These are phyloP conservation scores for Apiotrichum veenhuisii DNA, from an alignment of 1,284 basidiomycete species.

Conservation along the genomic window DNA sequence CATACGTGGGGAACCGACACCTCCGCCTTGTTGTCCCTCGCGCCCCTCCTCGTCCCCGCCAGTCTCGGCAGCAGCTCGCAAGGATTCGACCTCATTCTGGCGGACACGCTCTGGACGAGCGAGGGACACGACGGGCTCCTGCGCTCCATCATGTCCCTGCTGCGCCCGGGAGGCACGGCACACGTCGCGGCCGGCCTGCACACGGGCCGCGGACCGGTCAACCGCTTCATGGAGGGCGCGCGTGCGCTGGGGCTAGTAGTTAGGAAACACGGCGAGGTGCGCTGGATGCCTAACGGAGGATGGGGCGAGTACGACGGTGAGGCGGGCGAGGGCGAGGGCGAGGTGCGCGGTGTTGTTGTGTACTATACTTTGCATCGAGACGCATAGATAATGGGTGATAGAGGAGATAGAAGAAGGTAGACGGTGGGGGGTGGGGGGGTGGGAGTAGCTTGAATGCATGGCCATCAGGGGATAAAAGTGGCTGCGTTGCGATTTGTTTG, in stretches of 20 bases:
- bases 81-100: constrained; percentile 41
- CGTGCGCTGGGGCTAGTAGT: constrained; percentile 22
- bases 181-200: constrained; percentile 47
- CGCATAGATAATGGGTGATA: not conserved
- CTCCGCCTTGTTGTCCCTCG: constrained; percentile 15
- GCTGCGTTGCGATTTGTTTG: no score
- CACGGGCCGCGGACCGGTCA: constrained; percentile 43
- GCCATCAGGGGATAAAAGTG: not conserved
- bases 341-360: constrained; percentile 46
- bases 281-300: constrained; percentile 30
- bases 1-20: constrained; percentile 40
- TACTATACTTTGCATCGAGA: constrained; percentile 28
- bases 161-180: constrained; percentile 26
- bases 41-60: not conserved
- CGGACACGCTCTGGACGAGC: constrained; percentile 45
- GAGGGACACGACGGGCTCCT: constrained; percentile 36
- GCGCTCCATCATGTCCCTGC: constrained; percentile 32
- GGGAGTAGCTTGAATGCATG: not conserved
- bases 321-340: constrained; percentile 18
- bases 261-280: constrained; percentile 21
- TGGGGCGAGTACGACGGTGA: constrained; percentile 27
- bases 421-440: not conserved
- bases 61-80: no score
- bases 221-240: constrained; percentile 34
- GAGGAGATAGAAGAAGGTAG: not conserved